Evolutionary conservation across 1,139 yeast genomes (phyloP), one percentile per base, ranked within the genome.

Genomic region (Geotrichum reessii): DNA sequence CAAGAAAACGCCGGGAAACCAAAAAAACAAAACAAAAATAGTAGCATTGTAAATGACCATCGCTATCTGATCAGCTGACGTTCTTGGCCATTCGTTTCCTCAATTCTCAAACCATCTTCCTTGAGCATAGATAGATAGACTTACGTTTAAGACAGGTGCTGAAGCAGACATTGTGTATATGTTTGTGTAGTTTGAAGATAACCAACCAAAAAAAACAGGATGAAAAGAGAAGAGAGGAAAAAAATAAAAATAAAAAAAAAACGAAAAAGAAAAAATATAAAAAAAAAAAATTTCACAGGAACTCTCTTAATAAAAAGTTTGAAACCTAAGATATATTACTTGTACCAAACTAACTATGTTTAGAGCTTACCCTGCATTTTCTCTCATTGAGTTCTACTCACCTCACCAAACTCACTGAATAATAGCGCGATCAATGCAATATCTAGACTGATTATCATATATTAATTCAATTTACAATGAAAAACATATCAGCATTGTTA

Each of bases 121-220:
- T 37, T 3, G 42, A 14, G 2, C 42, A 37, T 37, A 6, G 17
- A 14, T 3, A n/a, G 19, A 14, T n/a, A 37, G 42, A 63, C 70
- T 52, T 61, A 68, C 71, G 62, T 68, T 68, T 49, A 68, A 64
- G 52, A 69, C 64, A 52, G 69, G 66, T 57, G 65, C 64, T 50
- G 64, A 58, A 57, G 42, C 42, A 37, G 64, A 61, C 62, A 60
- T 56, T 55, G 51, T 57, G 47, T 28, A 25, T 37, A 47, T 27
- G 46, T 49, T n/a, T 25, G 40, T 50, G 33, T 25, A 21, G 7
- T 21, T 24, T 28, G 22, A 50, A 22, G 47, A 53, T 44, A 53
- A 8, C 56, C 49, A 22, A 37, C 44, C 25, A 54, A 33, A 27
- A 27, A 33, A 46, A 52, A 19, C 9, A 33, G 47, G 21, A 9